Conservation (phyloP, 2,329 filamentous ascomycete species). For the Calonectria hongkongensis region DNA sequence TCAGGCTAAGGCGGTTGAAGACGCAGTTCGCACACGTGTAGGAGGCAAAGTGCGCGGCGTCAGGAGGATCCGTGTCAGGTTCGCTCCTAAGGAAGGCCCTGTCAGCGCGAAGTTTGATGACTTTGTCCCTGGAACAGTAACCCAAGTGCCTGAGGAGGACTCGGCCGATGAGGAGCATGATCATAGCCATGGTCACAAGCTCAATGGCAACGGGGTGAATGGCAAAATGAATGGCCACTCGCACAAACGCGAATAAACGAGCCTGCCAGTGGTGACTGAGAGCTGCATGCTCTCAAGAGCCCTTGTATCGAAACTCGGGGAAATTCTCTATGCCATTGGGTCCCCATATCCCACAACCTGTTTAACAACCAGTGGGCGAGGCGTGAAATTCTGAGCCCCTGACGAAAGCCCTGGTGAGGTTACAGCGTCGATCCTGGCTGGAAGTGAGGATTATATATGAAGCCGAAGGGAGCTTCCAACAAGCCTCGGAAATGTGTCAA, state of each 20-base stretch:
- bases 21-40: conserved; percentile 81
- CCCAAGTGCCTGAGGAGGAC: conserved; percentile 76
- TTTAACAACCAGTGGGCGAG: background rate
- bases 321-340: background rate
- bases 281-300: conserved; percentile 18
- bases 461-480: conserved; percentile 5
- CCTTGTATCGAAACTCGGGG: background rate
- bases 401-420: conserved; percentile 34
- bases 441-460: conserved; percentile 42
- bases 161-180: conserved; percentile 61
- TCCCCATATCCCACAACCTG: background rate
- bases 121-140: conserved; percentile 81
- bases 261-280: background rate
- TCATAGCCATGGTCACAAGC: conserved; percentile 59
- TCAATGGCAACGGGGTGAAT: conserved; percentile 49
- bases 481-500: conserved; percentile 20
- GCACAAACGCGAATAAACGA: conserved; percentile 56
- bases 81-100: conserved; percentile 80
- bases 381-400: conserved; percentile 17
- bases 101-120: conserved; percentile 82
- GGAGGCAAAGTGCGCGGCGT: conserved; percentile 88
- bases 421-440: conserved; percentile 41
- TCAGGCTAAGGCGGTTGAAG: conserved; percentile 82
- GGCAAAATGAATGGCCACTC: conserved; percentile 39
- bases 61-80: conserved; percentile 87